These are phyloP conservation scores for Ganoderma multipileum DNA, from an alignment of 1,284 basidiomycete species.

Conservation along the genomic window DNA sequence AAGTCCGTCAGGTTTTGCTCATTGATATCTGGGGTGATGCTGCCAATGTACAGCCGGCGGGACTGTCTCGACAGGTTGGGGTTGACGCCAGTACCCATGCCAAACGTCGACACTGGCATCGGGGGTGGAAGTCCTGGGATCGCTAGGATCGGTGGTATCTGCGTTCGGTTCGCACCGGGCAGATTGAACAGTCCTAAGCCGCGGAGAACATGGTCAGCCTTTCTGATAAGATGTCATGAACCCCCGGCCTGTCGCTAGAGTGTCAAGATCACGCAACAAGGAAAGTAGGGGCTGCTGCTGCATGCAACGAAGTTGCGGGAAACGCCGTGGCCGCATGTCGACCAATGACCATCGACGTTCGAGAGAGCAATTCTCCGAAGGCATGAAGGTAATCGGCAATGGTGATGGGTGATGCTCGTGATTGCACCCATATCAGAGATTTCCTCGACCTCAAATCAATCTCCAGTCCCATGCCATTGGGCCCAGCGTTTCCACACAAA, in stretches of 20 bases:
- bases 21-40: constrained; percentile 91
- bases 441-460: background rate
- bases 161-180: constrained; percentile 89
- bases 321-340: constrained; percentile 2
- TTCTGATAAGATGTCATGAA: background rate
- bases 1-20: constrained; percentile 91
- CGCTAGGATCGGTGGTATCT: constrained; percentile 81
- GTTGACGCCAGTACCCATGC: constrained; percentile 84
- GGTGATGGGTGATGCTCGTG: constrained; percentile 5
- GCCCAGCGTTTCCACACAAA: constrained; percentile 1
- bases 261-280: background rate
- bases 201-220: constrained; percentile 21
- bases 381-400: constrained; percentile 4
- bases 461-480: background rate
- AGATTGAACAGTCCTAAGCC: constrained; percentile 86
- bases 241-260: background rate
- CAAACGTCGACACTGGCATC: constrained; percentile 82
- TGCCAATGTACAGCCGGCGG: constrained; percentile 94
- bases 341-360: background rate
- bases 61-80: constrained; percentile 91
- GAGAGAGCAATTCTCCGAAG: constrained; percentile 2
- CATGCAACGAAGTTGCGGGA: constrained; percentile 3
- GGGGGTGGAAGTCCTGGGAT: constrained; percentile 83
- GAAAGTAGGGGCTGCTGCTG: background rate
- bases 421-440: background rate